Evolutionary conservation across 1,284 basidiomycete genomes (phyloP).

Genomic region (Anthracocystis setariae): DNA sequence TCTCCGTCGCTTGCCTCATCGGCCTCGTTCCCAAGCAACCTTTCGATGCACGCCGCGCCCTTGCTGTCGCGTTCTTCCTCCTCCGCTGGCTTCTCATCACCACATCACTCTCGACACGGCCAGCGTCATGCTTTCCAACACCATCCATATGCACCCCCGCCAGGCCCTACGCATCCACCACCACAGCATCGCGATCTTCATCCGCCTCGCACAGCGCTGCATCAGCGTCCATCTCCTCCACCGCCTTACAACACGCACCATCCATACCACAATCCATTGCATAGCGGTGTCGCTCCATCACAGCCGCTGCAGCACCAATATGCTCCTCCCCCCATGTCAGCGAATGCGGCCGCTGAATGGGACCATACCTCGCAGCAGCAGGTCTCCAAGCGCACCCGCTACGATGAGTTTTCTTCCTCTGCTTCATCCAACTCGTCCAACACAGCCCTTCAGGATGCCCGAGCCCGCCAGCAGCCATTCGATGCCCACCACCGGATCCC

Average conservation of each 20-base stretch:
- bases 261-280: constrained; percentile 7
- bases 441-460: constrained; percentile 18
- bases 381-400: constrained; percentile 31
- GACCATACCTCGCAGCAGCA: constrained; percentile 42
- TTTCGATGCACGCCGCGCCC: constrained; percentile 28
- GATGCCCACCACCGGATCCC: constrained; percentile 34
- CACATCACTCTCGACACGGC: constrained; percentile 17
- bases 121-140: constrained; percentile 27
- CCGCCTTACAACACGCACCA: constrained; percentile 4
- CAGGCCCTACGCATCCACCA: constrained; percentile 8
- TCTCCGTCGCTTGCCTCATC: constrained; percentile 30
- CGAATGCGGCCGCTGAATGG: constrained; percentile 38
- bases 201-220: constrained; percentile 5
- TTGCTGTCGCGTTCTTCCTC: constrained; percentile 40
- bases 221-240: constrained; percentile 13
- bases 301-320: constrained; percentile 20
- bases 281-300: not conserved
- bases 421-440: constrained; percentile 25
- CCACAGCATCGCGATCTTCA: constrained; percentile 27
- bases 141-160: constrained; percentile 20
- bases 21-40: constrained; percentile 20
- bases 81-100: constrained; percentile 20
- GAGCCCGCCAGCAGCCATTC: constrained; percentile 21
- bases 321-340: constrained; percentile 27
- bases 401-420: constrained; percentile 30